These are phyloP conservation scores for Coriaria nepalensis DNA, from an alignment of 306 rosid species.

Conservation along the genomic window DNA sequence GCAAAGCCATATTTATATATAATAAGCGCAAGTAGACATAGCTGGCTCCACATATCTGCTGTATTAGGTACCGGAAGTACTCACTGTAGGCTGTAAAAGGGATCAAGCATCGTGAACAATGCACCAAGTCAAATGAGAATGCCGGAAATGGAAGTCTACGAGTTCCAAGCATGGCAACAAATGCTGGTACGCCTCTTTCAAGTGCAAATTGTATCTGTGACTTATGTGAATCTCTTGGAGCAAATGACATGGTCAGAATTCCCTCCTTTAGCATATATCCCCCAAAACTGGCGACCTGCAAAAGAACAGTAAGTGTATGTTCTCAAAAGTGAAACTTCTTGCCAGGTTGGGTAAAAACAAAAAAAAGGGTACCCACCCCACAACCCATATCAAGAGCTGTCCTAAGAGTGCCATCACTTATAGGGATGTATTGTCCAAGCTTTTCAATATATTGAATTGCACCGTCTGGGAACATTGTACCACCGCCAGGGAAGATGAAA, in stretches of 20 bases:
- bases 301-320: conserved; percentile 10
- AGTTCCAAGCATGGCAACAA: conserved; percentile 98
- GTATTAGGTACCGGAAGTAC: conserved; percentile 19
- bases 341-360: conserved; percentile 8
- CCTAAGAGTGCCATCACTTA: conserved; percentile 49
- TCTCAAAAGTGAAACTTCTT: conserved; percentile 10
- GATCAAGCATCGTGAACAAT: conserved; percentile 90
- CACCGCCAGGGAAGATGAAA: conserved; percentile 98
- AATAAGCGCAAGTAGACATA: conserved; percentile 15
- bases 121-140: conserved; percentile 80
- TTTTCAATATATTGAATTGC: conserved; percentile 86
- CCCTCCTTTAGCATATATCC: conserved; percentile 65
- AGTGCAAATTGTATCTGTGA: conserved; percentile 93
- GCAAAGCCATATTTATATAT: conserved; percentile 23
- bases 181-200: conserved; percentile 96
- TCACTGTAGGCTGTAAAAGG: conserved; percentile 97
- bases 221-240: conserved; percentile 98
- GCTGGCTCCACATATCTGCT: conserved; percentile 1
- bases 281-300: conserved; percentile 98
- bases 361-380: conserved; percentile 50
- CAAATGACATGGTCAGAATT: conserved; percentile 77
- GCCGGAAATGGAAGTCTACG: conserved; percentile 93
- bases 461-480: conserved; percentile 98
- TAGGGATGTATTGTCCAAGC: conserved; percentile 87
- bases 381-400: conserved; percentile 99